Evolutionary conservation across 1,139 yeast genomes (phyloP), one percentile per base, ranked within the genome.

Genomic region (Diutina mesorugosa): DNA sequence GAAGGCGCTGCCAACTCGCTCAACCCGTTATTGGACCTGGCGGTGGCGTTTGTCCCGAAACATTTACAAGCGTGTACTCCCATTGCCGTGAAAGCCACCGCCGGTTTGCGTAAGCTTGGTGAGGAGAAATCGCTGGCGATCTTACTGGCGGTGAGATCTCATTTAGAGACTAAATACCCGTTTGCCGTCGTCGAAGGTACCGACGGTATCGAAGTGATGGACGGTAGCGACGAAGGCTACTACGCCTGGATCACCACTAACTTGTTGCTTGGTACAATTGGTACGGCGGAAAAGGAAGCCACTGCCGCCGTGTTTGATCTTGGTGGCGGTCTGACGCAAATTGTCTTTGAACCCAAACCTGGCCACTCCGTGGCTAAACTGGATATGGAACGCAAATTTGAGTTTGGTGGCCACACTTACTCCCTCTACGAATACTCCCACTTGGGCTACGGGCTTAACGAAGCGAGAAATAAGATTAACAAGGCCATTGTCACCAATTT

Each of bases 301-400:
- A 93, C 99, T 12, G 96, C 96, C 56, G 99, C 98, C 8, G 96
- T 93, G 14, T 93, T 93, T 67, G 99, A 93, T 68, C 81, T 93
- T 61, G 99, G 99, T 63, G 99, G 99, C 63, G 99, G 98, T 7
- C 90, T 97, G 5, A 93, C 99, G 12, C 99, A 93, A 72, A 90
- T 93, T 72, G 99, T 93, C 6, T 93, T 93, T 70, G 98, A 93
- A 74, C 99, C 99, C 10, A 79, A 80, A 14, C 71, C 74, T 55
- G 79, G 82, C 60, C 83, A 81, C 62, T 69, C 74, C 61, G 81
- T 90, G 87, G 73, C 79, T 54, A 91, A 85, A 28, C 98, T 97
- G 58, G 97, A 91, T 66, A 96, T 90, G 72, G 87, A 88, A 69
- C 90, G 86, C 68, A 80, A 81, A 60, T 79, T 91, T 62, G 71